These are phyloP conservation scores for Collybia sp. DNA, from an alignment of 768 basidiomycete species.

Conservation along the genomic window DNA sequence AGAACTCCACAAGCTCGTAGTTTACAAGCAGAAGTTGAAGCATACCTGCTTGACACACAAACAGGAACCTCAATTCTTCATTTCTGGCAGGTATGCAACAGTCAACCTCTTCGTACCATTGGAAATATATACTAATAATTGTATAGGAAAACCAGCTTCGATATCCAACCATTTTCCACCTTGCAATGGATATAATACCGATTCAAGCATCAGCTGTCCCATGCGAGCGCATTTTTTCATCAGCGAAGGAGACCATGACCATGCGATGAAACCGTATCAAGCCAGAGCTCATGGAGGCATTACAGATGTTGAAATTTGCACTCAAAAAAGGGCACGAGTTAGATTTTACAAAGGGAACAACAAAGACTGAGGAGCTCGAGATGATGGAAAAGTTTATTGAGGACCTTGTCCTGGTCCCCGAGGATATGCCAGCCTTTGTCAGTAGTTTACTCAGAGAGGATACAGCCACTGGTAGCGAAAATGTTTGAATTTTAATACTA, in stretches of 20 bases:
- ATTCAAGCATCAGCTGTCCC: conserved; percentile 28
- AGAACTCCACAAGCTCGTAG: too few relatives aligned
- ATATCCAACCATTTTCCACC: conserved; percentile 19
- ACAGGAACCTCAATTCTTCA: too few relatives aligned
- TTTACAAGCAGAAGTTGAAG: too few relatives aligned
- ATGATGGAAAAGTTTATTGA: conserved; percentile 2
- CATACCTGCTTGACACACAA: too few relatives aligned
- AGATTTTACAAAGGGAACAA: conserved; percentile 18
- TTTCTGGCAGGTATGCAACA: too few relatives aligned
- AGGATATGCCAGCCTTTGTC: neutral
- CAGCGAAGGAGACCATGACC: conserved; percentile 23
- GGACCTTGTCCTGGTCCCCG: conserved; percentile 3
- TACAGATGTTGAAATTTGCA: conserved; percentile 26
- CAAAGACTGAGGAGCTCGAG: conserved; percentile 8
- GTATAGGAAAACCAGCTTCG: too few relatives aligned
- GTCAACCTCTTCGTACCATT: too few relatives aligned
- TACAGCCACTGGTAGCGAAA: neutral
- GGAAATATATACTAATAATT: too few relatives aligned
- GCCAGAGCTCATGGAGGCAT: conserved; percentile 17
- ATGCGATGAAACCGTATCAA: conserved; percentile 16
- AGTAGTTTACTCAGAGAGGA: too few relatives aligned
- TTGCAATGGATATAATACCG: conserved; percentile 23
- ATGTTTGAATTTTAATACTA: neutral
- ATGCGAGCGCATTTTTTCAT: too few relatives aligned
- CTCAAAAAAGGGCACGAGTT: conserved; percentile 15